These are phyloP conservation scores for Fusarium multiceps DNA, from an alignment of 2,329 filamentous ascomycete genomes.

Conservation along the genomic window DNA sequence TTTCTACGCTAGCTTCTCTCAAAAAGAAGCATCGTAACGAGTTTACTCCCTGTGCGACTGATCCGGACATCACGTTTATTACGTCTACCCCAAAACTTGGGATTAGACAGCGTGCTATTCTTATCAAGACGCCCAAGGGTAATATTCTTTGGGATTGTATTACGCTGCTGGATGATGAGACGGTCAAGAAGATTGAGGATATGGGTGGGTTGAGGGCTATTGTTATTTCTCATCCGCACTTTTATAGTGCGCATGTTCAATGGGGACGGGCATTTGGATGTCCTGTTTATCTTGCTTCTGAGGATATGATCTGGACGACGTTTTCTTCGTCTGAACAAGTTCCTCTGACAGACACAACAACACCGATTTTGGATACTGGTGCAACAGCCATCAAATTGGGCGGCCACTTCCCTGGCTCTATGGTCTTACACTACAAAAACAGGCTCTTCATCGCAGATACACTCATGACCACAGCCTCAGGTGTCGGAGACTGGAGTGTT, in stretches of 20 bases:
- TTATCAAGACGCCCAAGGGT: slow-evolving; percentile 72
- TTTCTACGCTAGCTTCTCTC: slow-evolving; percentile 68
- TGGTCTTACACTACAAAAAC: slow-evolving; percentile 71
- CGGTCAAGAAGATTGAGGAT: slow-evolving; percentile 65
- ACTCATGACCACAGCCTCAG: slow-evolving; percentile 75
- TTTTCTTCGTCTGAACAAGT: slow-evolving; percentile 57
- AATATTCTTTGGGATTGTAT: slow-evolving; percentile 87
- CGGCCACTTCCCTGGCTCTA: slow-evolving; percentile 82
- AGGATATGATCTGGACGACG: slow-evolving; percentile 74
- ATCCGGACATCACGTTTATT: slow-evolving; percentile 60
- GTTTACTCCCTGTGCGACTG: slow-evolving; percentile 59
- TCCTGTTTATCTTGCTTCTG: slow-evolving; percentile 73
- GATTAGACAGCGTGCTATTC: slow-evolving; percentile 79
- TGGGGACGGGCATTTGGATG: slow-evolving; percentile 78
- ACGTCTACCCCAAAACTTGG: slow-evolving; percentile 68
- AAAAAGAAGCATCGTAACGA: slow-evolving; percentile 62
- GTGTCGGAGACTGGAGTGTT: slow-evolving; percentile 57
- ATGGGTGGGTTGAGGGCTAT: slow-evolving; percentile 78
- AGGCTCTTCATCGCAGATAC: slow-evolving; percentile 82
- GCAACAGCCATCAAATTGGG: slow-evolving; percentile 75
- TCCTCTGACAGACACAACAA: slow-evolving; percentile 57
- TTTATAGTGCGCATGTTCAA: slow-evolving; percentile 79
- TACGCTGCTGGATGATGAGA: slow-evolving; percentile 74
- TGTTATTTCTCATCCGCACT: slow-evolving; percentile 84
- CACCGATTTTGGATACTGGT: slow-evolving; percentile 58